These are phyloP conservation scores for Eremothecium cymbalariae DNA, from an alignment of 1,139 yeast species.

Conservation along the genomic window DNA sequence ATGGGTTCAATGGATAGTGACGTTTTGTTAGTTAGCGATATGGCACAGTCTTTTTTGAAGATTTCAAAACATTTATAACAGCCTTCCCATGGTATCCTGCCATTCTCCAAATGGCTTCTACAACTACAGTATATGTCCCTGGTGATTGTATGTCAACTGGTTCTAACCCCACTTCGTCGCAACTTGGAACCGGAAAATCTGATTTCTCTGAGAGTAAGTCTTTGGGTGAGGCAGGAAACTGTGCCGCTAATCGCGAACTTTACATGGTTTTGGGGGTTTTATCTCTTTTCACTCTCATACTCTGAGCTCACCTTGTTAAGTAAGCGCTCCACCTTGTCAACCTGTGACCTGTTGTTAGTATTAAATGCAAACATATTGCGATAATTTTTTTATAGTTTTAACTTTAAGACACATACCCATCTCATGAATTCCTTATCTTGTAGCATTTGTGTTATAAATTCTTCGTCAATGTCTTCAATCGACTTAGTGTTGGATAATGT, in stretches of 20 bases:
- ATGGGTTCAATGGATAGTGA: slow-evolving; percentile 15
- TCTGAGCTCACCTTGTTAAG: slow-evolving; percentile 6
- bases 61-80: slow-evolving; percentile 36
- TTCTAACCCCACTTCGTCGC: too few species aligned
- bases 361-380: not conserved
- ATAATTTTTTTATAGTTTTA: not conserved
- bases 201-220: too few species aligned
- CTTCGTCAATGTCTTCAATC: slow-evolving; percentile 14
- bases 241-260: too few species aligned
- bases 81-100: slow-evolving; percentile 40
- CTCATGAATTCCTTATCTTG: slow-evolving; percentile 23
- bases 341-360: slow-evolving; percentile 7
- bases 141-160: slow-evolving; percentile 29
- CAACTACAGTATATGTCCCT: slow-evolving; percentile 35
- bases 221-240: too few species aligned
- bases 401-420: slow-evolving; percentile 24
- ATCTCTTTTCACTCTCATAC: too few species aligned
- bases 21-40: slow-evolving; percentile 27
- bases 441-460: slow-evolving; percentile 19
- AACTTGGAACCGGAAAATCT: too few species aligned
- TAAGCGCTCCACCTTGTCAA: slow-evolving; percentile 7
- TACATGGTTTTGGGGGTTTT: too few species aligned
- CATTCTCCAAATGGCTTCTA: slow-evolving; percentile 30
- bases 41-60: slow-evolving; percentile 34
- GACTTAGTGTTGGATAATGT: not conserved